These are phyloP conservation scores for Wallacemonas sp. DNA, from an alignment of 208 protist species.

Conservation along the genomic window DNA sequence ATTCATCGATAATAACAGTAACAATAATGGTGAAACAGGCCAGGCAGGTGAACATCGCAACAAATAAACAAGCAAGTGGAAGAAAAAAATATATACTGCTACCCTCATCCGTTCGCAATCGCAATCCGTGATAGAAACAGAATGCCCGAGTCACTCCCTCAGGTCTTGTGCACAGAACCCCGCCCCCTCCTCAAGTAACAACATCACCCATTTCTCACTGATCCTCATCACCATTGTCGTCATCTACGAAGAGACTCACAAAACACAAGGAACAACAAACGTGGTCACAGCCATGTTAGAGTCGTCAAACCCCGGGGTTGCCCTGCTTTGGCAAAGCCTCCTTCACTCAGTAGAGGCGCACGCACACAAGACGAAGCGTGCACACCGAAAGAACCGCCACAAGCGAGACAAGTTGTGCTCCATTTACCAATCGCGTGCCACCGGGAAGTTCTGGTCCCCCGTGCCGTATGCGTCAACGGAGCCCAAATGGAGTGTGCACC, in stretches of 20 bases:
- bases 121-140: no score
- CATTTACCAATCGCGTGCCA: background rate
- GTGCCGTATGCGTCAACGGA: slow-evolving; percentile 7
- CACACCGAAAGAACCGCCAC: background rate
- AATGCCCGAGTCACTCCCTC: no score
- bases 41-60: background rate
- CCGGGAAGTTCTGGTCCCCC: background rate
- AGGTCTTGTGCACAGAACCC: no score
- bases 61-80: background rate
- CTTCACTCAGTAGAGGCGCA: background rate
- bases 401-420: background rate
- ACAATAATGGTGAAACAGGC: background rate
- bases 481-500: slow-evolving; percentile 5
- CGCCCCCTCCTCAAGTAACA: no score
- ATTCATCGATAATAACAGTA: slow-evolving; percentile 23
- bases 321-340: background rate
- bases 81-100: no score
- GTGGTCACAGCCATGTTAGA: background rate
- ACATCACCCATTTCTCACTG: no score
- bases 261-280: no score
- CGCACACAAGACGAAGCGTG: background rate
- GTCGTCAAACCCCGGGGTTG: slow-evolving; percentile 2
- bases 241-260: no score
- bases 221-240: no score
- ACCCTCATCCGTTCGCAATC: no score